Conservation (phyloP, 768 basidiomycete genomes). For the Leucosporidium scottii region DNA sequence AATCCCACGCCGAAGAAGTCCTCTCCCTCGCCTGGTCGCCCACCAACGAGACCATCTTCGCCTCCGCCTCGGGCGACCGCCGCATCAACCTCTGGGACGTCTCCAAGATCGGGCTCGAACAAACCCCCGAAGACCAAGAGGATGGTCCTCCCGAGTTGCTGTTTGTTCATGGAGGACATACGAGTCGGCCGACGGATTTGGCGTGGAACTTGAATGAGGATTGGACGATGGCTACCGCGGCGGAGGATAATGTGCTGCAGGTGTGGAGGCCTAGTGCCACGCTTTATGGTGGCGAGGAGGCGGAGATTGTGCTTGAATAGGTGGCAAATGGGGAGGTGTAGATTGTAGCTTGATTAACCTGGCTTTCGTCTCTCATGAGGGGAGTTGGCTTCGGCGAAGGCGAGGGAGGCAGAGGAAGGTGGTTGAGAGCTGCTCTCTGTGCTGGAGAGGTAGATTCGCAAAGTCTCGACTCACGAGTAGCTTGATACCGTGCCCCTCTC, state of each 20-base stretch:
- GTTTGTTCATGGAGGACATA: slow-evolving; percentile 80
- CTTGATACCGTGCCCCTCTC: too few relatives aligned
- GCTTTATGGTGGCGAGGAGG: slow-evolving; percentile 77
- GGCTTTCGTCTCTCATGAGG: too few relatives aligned
- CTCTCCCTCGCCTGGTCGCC: slow-evolving; percentile 94
- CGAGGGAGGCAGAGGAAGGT: too few relatives aligned
- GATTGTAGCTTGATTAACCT: not conserved
- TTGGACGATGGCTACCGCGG: slow-evolving; percentile 47
- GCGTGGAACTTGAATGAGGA: slow-evolving; percentile 71
- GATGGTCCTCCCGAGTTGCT: slow-evolving; percentile 95
- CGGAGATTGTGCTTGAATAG: slow-evolving; percentile 65
- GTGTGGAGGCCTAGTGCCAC: slow-evolving; percentile 95
- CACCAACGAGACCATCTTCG: slow-evolving; percentile 82
- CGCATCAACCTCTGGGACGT: slow-evolving; percentile 94
- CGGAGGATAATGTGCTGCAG: slow-evolving; percentile 95
- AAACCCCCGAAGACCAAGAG: slow-evolving; percentile 95
- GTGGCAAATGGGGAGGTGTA: not conserved
- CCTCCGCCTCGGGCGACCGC: slow-evolving; percentile 87
- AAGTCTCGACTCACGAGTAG: too few relatives aligned
- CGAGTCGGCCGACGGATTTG: slow-evolving; percentile 72
- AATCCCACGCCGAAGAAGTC: slow-evolving; percentile 89
- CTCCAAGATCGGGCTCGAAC: slow-evolving; percentile 82
- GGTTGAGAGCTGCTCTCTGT: too few relatives aligned
- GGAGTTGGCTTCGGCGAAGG: too few relatives aligned
- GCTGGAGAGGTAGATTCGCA: too few relatives aligned